Conservation (phyloP, 2,329 filamentous ascomycete species). For the Xylaria hypoxylon region DNA sequence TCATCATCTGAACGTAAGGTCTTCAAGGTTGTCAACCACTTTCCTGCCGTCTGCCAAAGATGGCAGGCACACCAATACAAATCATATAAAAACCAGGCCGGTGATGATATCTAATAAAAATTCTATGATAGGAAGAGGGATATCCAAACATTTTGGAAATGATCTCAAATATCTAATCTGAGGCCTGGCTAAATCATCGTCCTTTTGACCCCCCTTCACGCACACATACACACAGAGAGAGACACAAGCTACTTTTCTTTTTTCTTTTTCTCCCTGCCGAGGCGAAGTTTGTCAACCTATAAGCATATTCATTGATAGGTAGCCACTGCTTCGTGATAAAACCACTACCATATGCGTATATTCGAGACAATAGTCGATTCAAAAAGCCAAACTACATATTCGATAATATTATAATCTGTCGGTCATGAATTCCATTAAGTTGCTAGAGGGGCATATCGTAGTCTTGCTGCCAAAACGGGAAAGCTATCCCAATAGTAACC, state of each 20-base stretch:
- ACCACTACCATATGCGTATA: not conserved
- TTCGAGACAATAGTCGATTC: not conserved
- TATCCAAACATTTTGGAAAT: slow-evolving; percentile 65
- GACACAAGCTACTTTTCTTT: not conserved
- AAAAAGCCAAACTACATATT: not conserved
- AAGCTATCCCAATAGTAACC: not conserved
- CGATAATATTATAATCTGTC: not conserved
- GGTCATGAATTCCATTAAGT: slow-evolving; percentile 32
- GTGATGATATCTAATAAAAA: slow-evolving; percentile 70
- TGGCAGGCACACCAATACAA: slow-evolving; percentile 2
- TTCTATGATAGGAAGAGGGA: slow-evolving; percentile 77
- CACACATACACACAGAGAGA: not conserved
- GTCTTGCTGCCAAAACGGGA: not conserved
- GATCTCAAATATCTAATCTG: slow-evolving; percentile 73
- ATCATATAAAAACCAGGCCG: slow-evolving; percentile 54
- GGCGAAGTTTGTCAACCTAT: not conserved
- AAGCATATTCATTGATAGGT: not conserved
- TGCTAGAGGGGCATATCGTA: slow-evolving; percentile 8
- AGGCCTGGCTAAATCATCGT: slow-evolving; percentile 57
- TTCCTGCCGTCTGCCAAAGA: slow-evolving; percentile 4
- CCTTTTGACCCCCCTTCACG: not conserved
- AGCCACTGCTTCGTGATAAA: not conserved
- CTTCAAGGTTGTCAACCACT: not conserved
- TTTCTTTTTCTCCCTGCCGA: too few species aligned
- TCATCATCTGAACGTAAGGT: slow-evolving; percentile 1